phyloP scores from a whole-genome alignment of 495 filamentous ascomycete genomes.

The Trichoderma reesei region DNA sequence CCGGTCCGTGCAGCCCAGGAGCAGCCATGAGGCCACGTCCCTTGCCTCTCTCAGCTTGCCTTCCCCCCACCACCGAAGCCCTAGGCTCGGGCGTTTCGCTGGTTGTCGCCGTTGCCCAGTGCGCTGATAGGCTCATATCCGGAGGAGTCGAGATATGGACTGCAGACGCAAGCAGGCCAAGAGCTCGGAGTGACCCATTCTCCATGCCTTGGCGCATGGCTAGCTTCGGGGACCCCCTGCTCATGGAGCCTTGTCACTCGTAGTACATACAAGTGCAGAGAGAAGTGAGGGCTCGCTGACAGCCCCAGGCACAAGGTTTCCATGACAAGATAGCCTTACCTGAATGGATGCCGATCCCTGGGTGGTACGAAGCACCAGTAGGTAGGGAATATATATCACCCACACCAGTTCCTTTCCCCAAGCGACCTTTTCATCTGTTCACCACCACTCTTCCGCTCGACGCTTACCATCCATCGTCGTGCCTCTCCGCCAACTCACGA shows the following conservation, averaged over 20 bases:
- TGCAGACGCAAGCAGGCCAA: too few species aligned
- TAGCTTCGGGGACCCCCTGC: neutral
- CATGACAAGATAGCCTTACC: neutral
- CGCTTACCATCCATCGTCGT: neutral
- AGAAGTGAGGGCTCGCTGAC: neutral
- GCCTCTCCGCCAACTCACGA: neutral
- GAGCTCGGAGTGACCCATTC: neutral
- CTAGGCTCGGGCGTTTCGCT: neutral
- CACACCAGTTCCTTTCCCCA: neutral
- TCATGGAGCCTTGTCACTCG: neutral
- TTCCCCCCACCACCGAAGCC: neutral
- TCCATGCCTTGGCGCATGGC: neutral
- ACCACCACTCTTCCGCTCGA: neutral
- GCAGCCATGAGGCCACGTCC: neutral
- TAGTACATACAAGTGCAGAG: neutral
- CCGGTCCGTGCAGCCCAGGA: neutral
- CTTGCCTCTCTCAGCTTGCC: neutral
- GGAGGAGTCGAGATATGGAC: neutral
- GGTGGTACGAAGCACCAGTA: neutral
- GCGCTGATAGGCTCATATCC: neutral
- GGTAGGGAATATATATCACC: neutral
- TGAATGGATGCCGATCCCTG: neutral
- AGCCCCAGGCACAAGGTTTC: neutral
- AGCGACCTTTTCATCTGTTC: neutral
- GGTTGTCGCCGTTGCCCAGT: neutral